A percentile compares a stretch with the other conserved stretches of the same genome.
phyloP scores from a whole-genome alignment of 2,329 filamentous ascomycete species.

The Pseudocercospora musae region DNA sequence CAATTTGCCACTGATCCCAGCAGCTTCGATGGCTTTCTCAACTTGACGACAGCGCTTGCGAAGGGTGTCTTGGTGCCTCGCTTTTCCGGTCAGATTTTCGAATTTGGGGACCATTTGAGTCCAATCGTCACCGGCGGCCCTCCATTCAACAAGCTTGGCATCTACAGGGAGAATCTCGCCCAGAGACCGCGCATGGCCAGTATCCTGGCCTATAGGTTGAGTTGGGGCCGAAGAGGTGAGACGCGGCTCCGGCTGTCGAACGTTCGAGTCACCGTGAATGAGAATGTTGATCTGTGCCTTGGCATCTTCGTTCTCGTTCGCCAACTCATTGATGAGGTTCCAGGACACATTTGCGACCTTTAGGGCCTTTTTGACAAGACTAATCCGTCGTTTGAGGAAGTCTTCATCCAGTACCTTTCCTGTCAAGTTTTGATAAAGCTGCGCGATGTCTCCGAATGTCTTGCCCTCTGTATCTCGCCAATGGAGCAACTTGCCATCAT shows the following conservation, averaged over 20 bases:
- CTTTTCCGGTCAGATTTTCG: background rate
- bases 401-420: background rate
- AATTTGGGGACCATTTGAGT: background rate
- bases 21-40: background rate
- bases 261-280: background rate
- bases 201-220: background rate
- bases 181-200: background rate
- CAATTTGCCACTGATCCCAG: background rate
- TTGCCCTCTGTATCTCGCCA: constrained; percentile 17
- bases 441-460: constrained; percentile 8
- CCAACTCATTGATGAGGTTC: constrained; percentile 6
- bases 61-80: background rate
- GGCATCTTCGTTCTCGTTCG: constrained; percentile 11
- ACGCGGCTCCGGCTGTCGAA: background rate
- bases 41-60: background rate
- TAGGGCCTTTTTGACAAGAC: constrained; percentile 8
- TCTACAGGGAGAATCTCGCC: background rate
- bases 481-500: constrained; percentile 13
- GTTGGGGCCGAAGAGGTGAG: background rate
- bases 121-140: background rate
- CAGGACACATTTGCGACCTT: background rate
- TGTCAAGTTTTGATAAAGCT: constrained; percentile 4
- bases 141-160: background rate
- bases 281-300: constrained; percentile 13
- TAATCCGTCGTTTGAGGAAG: constrained; percentile 12